These are phyloP conservation scores for Dipodascus geniculatus DNA, from an alignment of 805 yeast genomes.

Conservation along the genomic window DNA sequence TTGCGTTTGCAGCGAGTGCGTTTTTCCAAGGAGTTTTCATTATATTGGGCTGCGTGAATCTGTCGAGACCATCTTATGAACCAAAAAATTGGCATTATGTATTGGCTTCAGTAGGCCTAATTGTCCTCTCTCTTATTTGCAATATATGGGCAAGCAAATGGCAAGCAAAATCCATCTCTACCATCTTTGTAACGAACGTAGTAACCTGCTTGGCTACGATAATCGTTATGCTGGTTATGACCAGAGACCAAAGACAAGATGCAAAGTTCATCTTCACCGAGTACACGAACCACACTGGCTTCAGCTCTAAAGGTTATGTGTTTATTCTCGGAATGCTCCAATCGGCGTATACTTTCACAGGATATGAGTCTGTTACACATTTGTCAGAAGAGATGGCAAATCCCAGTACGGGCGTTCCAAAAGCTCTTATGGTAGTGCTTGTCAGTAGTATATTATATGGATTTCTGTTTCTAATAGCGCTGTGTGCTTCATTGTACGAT, in stretches of 20 bases:
- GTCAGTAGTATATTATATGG: constrained; percentile 34
- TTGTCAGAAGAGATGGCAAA: constrained; percentile 50
- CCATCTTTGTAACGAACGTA: background rate
- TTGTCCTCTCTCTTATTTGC: background rate
- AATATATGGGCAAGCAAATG: background rate
- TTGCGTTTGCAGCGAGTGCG: constrained; percentile 2
- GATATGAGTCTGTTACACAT: constrained; percentile 57
- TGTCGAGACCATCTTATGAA: background rate
- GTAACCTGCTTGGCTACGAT: background rate
- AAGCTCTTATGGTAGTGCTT: constrained; percentile 31
- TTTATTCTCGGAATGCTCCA: constrained; percentile 13
- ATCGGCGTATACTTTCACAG: constrained; percentile 38
- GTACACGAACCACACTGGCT: background rate
- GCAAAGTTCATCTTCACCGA: constrained; percentile 1
- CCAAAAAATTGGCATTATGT: constrained; percentile 2
- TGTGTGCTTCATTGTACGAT: constrained; percentile 13
- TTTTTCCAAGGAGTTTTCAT: constrained; percentile 2
- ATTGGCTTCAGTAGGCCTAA: background rate
- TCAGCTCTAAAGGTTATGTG: constrained; percentile 14
- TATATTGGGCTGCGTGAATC: background rate
- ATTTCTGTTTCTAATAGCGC: constrained; percentile 15
- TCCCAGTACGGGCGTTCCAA: constrained; percentile 50
- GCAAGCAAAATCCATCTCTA: background rate
- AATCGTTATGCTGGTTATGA: background rate
- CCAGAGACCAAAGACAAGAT: background rate